Evolutionary conservation across 768 basidiomycete genomes (phyloP), one percentile per base, ranked within the genome.

Genomic region (Leccinum truebloodii): DNA sequence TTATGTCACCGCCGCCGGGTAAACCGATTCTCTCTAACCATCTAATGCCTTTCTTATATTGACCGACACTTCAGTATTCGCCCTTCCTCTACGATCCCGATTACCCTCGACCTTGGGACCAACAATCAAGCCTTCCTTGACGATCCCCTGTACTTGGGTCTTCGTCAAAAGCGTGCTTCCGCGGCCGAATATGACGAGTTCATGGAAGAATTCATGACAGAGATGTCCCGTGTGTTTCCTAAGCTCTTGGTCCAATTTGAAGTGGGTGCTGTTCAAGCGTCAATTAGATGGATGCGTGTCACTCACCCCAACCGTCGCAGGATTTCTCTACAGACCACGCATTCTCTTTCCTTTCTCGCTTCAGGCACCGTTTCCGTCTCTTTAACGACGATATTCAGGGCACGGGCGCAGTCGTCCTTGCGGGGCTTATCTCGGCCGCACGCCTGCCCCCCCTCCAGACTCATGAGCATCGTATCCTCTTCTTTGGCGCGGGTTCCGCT

Each of bases 301-400:
- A 34, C 49, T 68, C 20, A 63, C 37, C 16, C 8, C 20, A 6
- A 49, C 12, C 16, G 26, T 67, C 3, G 12, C 55, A 93, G 86
- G 94, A 97, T 78, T 97, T 95, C 77, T 88, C 92, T 34, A 94
- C 92, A 3, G 90, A 96, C 63, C 88, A 94, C 63, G 95, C 95
- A 1, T 97, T 97, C 79, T 77, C 83, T 56, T 95, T 92, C 75
- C 86, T 96, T 32, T 83, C 87, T 44, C 79, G 84, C 46, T 94
- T 88, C 79, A 84, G 90, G 58, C 75, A 87, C 63, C 80, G 86
- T 56, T 94, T 91, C 71, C 86, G 86, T 24, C 78, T 90, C 35
- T 94, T 94, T 80, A 94, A 94, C 70, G 94, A 96, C 65, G 93
- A 95, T 69, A 93, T 95, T 64, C 92, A 94, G 71, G 88, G 86